Base-by-base conservation (phyloP, 768 basidiomycete species). In the Sistotremastrum suecicum region DNA sequence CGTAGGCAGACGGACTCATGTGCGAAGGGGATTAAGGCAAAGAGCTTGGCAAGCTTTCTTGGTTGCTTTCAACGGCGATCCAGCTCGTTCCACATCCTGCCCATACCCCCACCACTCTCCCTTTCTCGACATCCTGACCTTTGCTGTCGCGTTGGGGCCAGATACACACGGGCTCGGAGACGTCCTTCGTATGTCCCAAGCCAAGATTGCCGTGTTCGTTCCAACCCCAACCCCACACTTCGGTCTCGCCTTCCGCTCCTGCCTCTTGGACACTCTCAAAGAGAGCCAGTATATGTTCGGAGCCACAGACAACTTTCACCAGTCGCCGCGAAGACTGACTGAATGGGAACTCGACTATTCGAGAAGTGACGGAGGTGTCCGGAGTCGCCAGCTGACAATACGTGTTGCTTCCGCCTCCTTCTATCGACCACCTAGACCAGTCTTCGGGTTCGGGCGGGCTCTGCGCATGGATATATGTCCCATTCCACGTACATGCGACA, bases 171-270 rank as follows among this genome's bases (percentile, higher is more conserved):
- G 82, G 80, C 10, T 56, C 30, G 5, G 54, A 49, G 6, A 74
- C 60, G 53, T 90, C 80, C 3, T 67, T 63, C 3, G 74, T 75
- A 34, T 69, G 65, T 0, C 78, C 81, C 28, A 76, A 56, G 0
- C 86, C 90, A 30, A 97, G 67, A 60, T 95, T 98, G 5, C 94
- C 94, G 58, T 97, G 94, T 60, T 98, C 94, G 60, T 97, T 98
- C 92, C 94, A 98, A 0, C 94, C 94, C 87, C 92, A 95, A 0
- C 77, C 85, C 75, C 78, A 85, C 0, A 91, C 71, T 51, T 74
- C 71, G 1, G 53, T 49, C 5, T 44, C 50, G 4, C 11, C 48
- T 4, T 40, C 39, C 9, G 20, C 8, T 20, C 10, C 10, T 28
- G 32, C 9, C 3, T 28, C 37, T 31, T 30, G 39, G 4, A 31